A percentile compares a stretch with the other conserved stretches of the same genome.
Evolutionary conservation across 164 flowering plant genomes (phyloP).

Genomic region (Protea cynaroides): DNA sequence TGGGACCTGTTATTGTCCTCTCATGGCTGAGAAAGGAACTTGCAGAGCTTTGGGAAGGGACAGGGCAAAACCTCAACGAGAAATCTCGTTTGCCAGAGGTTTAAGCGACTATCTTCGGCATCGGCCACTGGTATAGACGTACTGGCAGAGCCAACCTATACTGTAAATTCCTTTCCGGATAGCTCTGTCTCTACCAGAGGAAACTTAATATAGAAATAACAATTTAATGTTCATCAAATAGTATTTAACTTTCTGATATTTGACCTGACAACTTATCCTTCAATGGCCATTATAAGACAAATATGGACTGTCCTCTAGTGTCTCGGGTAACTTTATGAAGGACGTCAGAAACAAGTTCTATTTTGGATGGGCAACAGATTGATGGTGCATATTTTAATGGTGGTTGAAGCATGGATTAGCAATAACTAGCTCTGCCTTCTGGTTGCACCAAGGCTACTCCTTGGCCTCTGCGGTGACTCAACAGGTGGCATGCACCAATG

Average conservation of each 20-base stretch:
- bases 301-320: too few relatives aligned
- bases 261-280: too few relatives aligned
- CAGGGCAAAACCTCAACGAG: conserved; percentile 31
- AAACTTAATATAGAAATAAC: not conserved
- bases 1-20: conserved; percentile 69
- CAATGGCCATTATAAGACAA: too few relatives aligned
- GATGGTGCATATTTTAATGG: too few relatives aligned
- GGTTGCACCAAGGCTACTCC: too few relatives aligned
- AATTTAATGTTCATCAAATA: not conserved
- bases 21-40: conserved; percentile 78
- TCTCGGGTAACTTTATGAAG: too few relatives aligned
- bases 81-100: conserved; percentile 51
- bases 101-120: conserved; percentile 17
- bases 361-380: too few relatives aligned
- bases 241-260: not conserved
- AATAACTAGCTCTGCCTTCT: too few relatives aligned
- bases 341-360: too few relatives aligned
- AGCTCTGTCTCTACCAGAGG: not conserved
- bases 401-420: too few relatives aligned
- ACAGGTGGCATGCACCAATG: too few relatives aligned
- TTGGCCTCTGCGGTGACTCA: too few relatives aligned
- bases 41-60: conserved; percentile 80
- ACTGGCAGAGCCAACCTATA: not conserved
- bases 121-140: not conserved
- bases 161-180: not conserved